Base-by-base conservation (phyloP, 1,139 yeast species). In the Hemisphaericaspora xylanilytica region DNA sequence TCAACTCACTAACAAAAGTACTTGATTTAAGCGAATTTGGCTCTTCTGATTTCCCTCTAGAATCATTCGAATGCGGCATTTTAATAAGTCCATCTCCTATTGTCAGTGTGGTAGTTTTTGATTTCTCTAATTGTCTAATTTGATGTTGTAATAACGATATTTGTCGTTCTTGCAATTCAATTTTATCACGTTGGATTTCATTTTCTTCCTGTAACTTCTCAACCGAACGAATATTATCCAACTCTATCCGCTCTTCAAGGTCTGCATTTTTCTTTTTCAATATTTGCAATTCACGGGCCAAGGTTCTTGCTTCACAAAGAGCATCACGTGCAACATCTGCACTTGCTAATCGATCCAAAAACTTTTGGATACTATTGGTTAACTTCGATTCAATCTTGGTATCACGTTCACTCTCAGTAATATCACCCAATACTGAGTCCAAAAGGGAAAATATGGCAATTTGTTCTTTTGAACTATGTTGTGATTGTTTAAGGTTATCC, bases 321-420 rank as follows among this genome's bases (percentile, higher is more conserved):
- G 69, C 69, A 39, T 61, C 50, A 37, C 62, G 53, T 2, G 70
- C 68, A 3, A 59, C 62, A 30, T 63, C 65, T 40, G 65, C 70
- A 0, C 66, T 56, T 9, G 56, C 49, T 41, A 65, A 45, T 29
- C 65, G 48, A 39, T 67, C 70, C 56, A 67, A 58, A 17, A 65
- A 48, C 36, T 65, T 50, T 40, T 65, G 71, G 11, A 60, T 59
- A 9, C 64, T 47, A 10, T 51, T 54, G 1, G 65, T 46, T 36
- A 61, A 59, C 2, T 56, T 39, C 2, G 54, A 61, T n/a, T 53
- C 44, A 36, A 50, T 44, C 0, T 56, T 43, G 0, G 63, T 52
- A 36, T 59, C 65, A 1, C 60, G 50, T 20, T 12, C 28, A 25
- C 28, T 15, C 8, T n/a, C 15, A n/a, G 60, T 48, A 5, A 66